Conservation (phyloP, 1,284 basidiomycete species). For the Malassezia dermatis region DNA sequence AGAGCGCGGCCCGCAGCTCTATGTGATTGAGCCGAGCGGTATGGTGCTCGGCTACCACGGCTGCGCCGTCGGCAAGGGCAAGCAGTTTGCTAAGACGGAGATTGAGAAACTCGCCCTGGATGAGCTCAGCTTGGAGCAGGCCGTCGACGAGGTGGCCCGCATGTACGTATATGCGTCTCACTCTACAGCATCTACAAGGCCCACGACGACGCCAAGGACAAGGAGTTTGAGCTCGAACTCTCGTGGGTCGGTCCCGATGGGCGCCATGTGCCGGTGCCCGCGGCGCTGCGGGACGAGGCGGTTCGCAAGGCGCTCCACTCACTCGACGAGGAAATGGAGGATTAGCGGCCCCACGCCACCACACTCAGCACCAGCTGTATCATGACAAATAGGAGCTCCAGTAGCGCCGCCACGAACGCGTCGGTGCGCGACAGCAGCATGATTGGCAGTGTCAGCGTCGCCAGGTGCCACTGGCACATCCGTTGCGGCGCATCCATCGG, state of each 20-base stretch:
- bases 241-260: constrained; percentile 89
- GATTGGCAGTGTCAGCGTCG: background rate
- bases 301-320: constrained; percentile 79
- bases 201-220: constrained; percentile 94
- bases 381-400: constrained; percentile 4
- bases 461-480: background rate
- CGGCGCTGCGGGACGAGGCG: constrained; percentile 67
- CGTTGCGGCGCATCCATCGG: background rate
- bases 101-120: constrained; percentile 84
- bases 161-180: constrained; percentile 25
- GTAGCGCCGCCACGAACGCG: background rate
- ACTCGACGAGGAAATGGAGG: constrained; percentile 72
- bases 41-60: constrained; percentile 61
- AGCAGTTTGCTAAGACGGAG: constrained; percentile 93
- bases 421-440: background rate
- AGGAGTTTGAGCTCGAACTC: constrained; percentile 94
- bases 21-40: constrained; percentile 88
- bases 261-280: constrained; percentile 72
- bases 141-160: constrained; percentile 42
- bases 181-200: constrained; percentile 77
- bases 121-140: constrained; percentile 56
- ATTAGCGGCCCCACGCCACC: constrained; percentile 40
- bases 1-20: constrained; percentile 61
- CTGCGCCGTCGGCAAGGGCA: constrained; percentile 81
- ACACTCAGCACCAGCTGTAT: constrained; percentile 5